Base-by-base conservation (phyloP, 768 basidiomycete genomes). In the Pulveroboletus sp. region DNA sequence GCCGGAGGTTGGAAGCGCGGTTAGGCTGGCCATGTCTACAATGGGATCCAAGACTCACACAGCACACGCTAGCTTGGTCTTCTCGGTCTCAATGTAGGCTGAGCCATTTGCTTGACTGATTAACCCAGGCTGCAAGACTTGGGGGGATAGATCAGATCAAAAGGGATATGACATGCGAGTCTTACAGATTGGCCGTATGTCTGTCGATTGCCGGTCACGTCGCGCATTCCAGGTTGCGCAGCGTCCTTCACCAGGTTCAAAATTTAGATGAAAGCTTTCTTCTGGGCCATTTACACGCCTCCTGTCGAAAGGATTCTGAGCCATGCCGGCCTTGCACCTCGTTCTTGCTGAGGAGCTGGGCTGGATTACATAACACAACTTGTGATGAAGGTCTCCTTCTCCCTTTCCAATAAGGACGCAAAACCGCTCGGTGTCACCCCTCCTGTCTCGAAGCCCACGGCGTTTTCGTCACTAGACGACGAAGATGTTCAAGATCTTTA, bases 101-200 rank as follows among this genome's bases (percentile, higher is more conserved):
- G 93, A 96, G 2, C 96, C 96, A 63, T 93, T 94, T 1, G 96
- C 95, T 69, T 96, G 93, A 54, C 73, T 86, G 47, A 96, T 92
- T 13, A 98, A 72, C 8, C 93, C 93, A 27, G 91, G 83, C 64
- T 93, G 85, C 42, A 99, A 71, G 69, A 90, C 94, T 99, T 56
- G 48, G 41, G 38, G 49, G 51, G 48, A 44, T 55, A 36, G 43
- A 39, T 47, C 31, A 56, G 53, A 36, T 28, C 3, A 17, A 42
- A 44, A 43, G 39, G 26, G 28, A 39, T 33, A 15, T 8, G 8
- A 21, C 45, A 31, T 26, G 13, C 31, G 33, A 8, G 40, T 70
- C 82, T 47, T 68, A 95, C 95, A 97, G 52, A 97, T 90, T 15
- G 89, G 88, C 58, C 93, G 77, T 49, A 94, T 83, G 52, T 91